Conservation (phyloP, 768 basidiomycete genomes). For the Lentinula lateritia region DNA sequence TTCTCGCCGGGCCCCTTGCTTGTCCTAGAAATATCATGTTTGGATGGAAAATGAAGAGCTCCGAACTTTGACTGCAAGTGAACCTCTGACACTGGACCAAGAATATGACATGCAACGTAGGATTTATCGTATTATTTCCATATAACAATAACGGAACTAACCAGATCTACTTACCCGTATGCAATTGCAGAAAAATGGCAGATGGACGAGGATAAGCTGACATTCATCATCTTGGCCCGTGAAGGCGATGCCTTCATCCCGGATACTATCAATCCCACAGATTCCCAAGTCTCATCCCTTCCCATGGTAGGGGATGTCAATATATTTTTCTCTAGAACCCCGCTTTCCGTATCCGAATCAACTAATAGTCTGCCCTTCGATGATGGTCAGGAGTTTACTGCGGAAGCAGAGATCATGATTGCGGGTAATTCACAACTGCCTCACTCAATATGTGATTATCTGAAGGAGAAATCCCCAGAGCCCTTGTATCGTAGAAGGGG, state of each 20-base stretch:
- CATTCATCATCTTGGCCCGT: conserved; percentile 79
- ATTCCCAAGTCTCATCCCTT: conserved; percentile 27
- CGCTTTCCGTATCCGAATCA: conserved; percentile 10
- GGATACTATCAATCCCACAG: conserved; percentile 18
- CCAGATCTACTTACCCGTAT: not conserved
- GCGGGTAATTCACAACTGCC: conserved; percentile 44
- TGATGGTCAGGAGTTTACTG: conserved; percentile 48
- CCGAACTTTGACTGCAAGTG: conserved; percentile 75
- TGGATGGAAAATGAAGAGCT: conserved; percentile 85
- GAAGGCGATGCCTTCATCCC: conserved; percentile 12
- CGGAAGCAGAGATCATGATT: conserved; percentile 91
- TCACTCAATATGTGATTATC: not conserved
- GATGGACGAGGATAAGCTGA: conserved; percentile 82
- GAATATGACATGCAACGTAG: conserved; percentile 85
- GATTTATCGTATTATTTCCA: conserved; percentile 18
- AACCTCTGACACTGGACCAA: conserved; percentile 72
- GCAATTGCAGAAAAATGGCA: conserved; percentile 70
- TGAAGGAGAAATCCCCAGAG: conserved; percentile 34
- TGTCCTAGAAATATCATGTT: conserved; percentile 65
- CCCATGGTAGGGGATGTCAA: conserved; percentile 93
- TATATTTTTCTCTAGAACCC: conserved; percentile 66
- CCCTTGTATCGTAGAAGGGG: conserved; percentile 64
- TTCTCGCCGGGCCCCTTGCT: not conserved
- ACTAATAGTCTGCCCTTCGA: conserved; percentile 20
- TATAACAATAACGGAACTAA: not conserved